phyloP scores from a whole-genome alignment of 352 stramenopile species.

The Globisporangium okanoganense region DNA sequence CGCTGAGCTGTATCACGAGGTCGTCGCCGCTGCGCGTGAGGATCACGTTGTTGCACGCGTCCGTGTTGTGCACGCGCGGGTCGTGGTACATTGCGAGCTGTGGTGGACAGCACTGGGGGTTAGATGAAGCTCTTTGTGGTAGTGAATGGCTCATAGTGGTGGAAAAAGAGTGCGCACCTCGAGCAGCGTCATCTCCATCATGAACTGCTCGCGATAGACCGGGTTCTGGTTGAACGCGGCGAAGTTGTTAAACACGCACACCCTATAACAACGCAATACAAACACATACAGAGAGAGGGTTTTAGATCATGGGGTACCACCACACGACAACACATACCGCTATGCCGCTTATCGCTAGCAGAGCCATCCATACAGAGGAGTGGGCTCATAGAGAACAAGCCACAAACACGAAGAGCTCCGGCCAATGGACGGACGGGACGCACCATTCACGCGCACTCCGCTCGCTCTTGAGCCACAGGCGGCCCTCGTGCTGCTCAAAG shows the following conservation, averaged over 20 bases:
- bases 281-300: neutral
- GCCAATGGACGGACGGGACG: neutral
- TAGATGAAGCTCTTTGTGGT: neutral
- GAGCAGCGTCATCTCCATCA: constrained; percentile 11
- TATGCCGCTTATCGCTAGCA: neutral
- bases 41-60: constrained; percentile 12
- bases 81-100: constrained; percentile 11
- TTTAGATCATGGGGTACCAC: neutral
- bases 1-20: constrained; percentile 8
- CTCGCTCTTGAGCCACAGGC: constrained; percentile 13
- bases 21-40: constrained; percentile 8
- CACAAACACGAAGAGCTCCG: no score
- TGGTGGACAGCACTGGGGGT: neutral
- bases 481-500: constrained; percentile 5
- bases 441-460: constrained; percentile 6
- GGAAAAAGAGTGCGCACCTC: constrained; percentile 4
- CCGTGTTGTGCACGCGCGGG: constrained; percentile 10
- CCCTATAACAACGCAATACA: neutral
- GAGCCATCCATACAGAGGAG: no score
- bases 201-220: constrained; percentile 9
- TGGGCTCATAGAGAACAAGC: neutral
- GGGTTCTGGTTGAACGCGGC: constrained; percentile 4
- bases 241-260: constrained; percentile 6
- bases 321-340: neutral
- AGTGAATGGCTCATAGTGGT: no score